Evolutionary conservation across 331 rosid genomes (phyloP).

Genomic region (Acacia concinna): DNA sequence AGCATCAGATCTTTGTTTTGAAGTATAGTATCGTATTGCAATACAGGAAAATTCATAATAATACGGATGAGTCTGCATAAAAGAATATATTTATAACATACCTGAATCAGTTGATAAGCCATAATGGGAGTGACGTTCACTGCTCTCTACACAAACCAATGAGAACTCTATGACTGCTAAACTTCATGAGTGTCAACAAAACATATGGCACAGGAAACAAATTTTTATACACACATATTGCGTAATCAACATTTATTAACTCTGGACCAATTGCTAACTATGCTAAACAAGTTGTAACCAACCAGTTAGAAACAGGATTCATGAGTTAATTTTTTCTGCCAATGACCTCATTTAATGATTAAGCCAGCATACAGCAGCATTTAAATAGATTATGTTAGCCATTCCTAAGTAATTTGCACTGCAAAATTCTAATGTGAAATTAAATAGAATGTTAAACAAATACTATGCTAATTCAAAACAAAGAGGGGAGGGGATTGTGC

Average conservation of each 20-base stretch:
- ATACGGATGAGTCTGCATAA: background rate
- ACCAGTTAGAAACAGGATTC: conserved; percentile 2
- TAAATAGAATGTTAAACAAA: background rate
- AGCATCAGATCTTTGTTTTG: background rate
- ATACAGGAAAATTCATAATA: background rate
- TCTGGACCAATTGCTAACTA: background rate
- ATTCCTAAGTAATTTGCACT: background rate
- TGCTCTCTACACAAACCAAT: conserved; percentile 65
- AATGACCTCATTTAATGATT: background rate
- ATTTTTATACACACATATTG: background rate
- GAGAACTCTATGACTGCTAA: conserved; percentile 11
- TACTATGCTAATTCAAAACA: background rate
- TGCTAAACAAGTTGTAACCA: conserved; percentile 5
- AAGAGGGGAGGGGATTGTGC: conserved; percentile 30
- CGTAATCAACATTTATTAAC: background rate
- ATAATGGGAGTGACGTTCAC: conserved; percentile 74
- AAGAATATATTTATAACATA: conserved; percentile 27
- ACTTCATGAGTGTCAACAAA: background rate
- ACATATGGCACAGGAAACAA: conserved; percentile 8
- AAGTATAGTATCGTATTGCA: conserved; percentile 14
- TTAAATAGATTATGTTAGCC: background rate
- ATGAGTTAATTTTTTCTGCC: background rate
- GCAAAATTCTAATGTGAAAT: background rate
- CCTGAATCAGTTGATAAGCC: conserved; percentile 83
- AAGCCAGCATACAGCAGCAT: background rate